Base-by-base conservation (phyloP, 1,284 basidiomycete genomes). In the Ganoderma lingzhi region DNA sequence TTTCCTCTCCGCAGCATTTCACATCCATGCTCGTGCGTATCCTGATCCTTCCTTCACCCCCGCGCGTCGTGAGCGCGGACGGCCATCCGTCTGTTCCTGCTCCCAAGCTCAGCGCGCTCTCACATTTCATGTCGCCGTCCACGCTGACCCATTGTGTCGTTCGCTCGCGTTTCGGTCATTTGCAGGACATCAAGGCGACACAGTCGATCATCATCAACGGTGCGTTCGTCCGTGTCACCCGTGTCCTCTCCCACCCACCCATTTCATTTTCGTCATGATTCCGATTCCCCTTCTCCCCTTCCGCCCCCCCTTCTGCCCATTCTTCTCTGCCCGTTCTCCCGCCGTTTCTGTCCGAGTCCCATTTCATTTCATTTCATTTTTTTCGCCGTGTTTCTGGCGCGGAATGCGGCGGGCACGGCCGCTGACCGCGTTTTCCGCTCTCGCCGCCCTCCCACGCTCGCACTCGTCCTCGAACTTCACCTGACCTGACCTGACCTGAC, bases 31-130 rank as follows among this genome's bases (percentile, higher is more conserved):
- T 93, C 71, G 90, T 93, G 76, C 70, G 89, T 80, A 48, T 9
- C 64, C 44, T 71, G 92, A 90, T 91, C 92, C 77, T 91, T 91
- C 92, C 77, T 91, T 91, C 74, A 90, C 89, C 32, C 87, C 88
- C 37, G 90, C 91, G 88, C 83, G 28, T 6, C 32, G 32, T 35
- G 55, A 15, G n/a, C 4, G 8, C 1, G 9, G 51, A 30, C 28
- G 51, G n/a, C 12, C 23, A 6, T 8, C 51, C 6, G 28, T 10
- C 45, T 48, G n/a, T 48, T 58, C 48, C 15, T 3, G 42, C 19
- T 19, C 45, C 23, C 45, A n/a, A 23, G 45, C 45, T 9, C n/a
- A 17, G 19, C n/a, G n/a, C 23, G 23, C 60, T 41, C 17, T 28
- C 41, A 32, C 56, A 32, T n/a, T 35, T 30, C 15, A 35, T 23